Base-by-base conservation (phyloP, 2,329 filamentous ascomycete genomes). In the Falciphora oryzae region DNA sequence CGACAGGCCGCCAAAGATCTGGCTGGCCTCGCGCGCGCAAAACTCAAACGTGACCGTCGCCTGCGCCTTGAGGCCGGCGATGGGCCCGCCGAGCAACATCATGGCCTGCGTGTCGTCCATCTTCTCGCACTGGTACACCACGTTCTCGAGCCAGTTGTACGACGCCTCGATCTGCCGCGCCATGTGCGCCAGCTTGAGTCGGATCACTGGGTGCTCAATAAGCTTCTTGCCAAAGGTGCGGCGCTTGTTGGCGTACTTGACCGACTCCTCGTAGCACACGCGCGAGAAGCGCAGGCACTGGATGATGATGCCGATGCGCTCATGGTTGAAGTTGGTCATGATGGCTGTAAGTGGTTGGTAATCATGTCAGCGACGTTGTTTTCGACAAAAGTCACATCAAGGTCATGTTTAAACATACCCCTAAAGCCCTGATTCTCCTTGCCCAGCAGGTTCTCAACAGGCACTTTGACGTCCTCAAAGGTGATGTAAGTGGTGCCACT, bases 261-360 rank as follows among this genome's bases (percentile, higher is more conserved):
- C 86, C 29, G 90, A 91, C 80, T 99, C 95, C 76, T 98, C 94
- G 82, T 92, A 97, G 85, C 93, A 97, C 70, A 98, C 94, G 70
- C 95, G 93, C 58, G 91, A 89, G 85, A 99, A 98, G 73, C 95
- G 93, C 69, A 97, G 78, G 73, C 89, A 96, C 80, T 99, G 95
- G 81, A 98, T 98, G 80, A 98, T 93, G 78, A 99, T 98, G 68
- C 95, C 95, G 71, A 99, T 93, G 68, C 95, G 92, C 81, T 99
- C 95, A 83, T 98, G 95, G 85, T 98, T 98, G 84, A 97, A 97
- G 85, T 97, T 97, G 76, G 92, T 97, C 94, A 98, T 98, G 83
- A 99, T 94, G 75, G 96, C 93, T 85, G 66, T 10, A 53, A 53
- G 22, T 53, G 1, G 44, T 53, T 18, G 5, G 61, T 59, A 27